A percentile compares a stretch with the other conserved stretches of the same genome.
These are phyloP conservation scores for Pseudogymnoascus sp. DNA, from an alignment of 2,329 filamentous ascomycete species.

Conservation along the genomic window DNA sequence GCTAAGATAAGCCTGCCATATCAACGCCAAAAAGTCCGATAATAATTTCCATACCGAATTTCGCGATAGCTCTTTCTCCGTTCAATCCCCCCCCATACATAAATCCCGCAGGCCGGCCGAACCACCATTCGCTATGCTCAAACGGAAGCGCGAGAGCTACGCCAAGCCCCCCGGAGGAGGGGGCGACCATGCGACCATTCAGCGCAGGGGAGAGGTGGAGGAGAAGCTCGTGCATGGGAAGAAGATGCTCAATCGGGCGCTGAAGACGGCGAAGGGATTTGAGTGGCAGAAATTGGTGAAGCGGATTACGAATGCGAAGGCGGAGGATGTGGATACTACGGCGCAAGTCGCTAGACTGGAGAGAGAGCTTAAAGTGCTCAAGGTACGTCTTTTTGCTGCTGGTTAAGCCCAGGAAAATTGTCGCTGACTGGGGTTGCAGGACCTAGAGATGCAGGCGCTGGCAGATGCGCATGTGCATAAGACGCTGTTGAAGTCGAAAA, in stretches of 20 bases:
- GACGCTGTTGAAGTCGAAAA: conserved; percentile 44
- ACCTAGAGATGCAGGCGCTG: conserved; percentile 38
- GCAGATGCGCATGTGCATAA: conserved; percentile 42
- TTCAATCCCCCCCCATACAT: background rate
- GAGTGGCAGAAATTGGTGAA: conserved; percentile 67
- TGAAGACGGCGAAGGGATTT: conserved; percentile 68
- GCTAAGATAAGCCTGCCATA: background rate
- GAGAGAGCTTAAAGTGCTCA: conserved; percentile 48
- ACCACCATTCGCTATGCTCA: conserved; percentile 39
- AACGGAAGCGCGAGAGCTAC: conserved; percentile 47
- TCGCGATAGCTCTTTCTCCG: background rate
- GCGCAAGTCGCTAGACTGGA: conserved; percentile 47
- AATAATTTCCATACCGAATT: background rate
- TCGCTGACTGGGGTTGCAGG: conserved; percentile 22
- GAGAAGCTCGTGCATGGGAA: conserved; percentile 47
- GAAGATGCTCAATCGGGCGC: conserved; percentile 56
- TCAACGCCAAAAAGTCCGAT: conserved; percentile 1
- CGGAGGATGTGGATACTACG: conserved; percentile 37
- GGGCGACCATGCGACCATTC: conserved; percentile 30
- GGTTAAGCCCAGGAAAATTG: background rate
- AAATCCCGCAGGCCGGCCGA: background rate
- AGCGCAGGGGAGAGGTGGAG: conserved; percentile 31
- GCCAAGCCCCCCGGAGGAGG: conserved; percentile 12
- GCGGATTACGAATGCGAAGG: conserved; percentile 46
- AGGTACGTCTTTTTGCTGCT: conserved; percentile 27